phyloP scores from a whole-genome alignment of 2,329 filamentous ascomycete species.

The Colletotrichum sp. region DNA sequence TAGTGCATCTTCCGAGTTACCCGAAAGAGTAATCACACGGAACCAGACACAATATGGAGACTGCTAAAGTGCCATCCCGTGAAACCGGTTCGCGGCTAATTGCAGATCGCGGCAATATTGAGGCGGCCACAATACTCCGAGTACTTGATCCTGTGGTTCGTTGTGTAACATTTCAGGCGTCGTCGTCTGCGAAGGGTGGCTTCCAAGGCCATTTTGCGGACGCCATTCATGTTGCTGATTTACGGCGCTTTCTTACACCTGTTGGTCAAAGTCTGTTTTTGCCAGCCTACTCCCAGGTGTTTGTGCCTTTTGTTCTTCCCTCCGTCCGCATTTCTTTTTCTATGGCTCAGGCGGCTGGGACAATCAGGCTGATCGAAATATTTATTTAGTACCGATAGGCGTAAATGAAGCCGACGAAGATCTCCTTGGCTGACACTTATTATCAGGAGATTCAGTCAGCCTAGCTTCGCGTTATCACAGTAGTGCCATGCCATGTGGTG shows the following conservation, averaged over 20 bases:
- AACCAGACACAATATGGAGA: background rate
- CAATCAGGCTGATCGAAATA: background rate
- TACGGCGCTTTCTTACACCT: background rate
- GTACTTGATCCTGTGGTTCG: background rate
- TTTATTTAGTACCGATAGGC: background rate
- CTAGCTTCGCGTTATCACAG: background rate
- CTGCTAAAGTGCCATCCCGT: too few relatives aligned
- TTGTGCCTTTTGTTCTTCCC: background rate
- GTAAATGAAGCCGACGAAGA: background rate
- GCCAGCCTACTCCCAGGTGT: rapidly evolving
- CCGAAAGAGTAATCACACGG: background rate
- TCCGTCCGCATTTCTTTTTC: rapidly evolving
- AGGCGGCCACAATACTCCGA: background rate
- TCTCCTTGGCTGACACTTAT: background rate
- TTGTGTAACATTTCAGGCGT: background rate
- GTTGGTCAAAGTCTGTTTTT: background rate
- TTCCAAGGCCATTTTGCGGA: rapidly evolving
- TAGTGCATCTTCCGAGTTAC: background rate
- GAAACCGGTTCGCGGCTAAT: slow-evolving; percentile 8
- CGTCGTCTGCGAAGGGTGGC: background rate
- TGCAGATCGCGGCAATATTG: background rate
- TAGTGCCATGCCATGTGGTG: rapidly evolving
- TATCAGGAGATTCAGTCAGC: background rate
- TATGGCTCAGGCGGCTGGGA: background rate
- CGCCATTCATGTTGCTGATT: background rate